Evolutionary conservation across 2,329 filamentous ascomycete species (phyloP).

Genomic region (Fusarium marasasianum): DNA sequence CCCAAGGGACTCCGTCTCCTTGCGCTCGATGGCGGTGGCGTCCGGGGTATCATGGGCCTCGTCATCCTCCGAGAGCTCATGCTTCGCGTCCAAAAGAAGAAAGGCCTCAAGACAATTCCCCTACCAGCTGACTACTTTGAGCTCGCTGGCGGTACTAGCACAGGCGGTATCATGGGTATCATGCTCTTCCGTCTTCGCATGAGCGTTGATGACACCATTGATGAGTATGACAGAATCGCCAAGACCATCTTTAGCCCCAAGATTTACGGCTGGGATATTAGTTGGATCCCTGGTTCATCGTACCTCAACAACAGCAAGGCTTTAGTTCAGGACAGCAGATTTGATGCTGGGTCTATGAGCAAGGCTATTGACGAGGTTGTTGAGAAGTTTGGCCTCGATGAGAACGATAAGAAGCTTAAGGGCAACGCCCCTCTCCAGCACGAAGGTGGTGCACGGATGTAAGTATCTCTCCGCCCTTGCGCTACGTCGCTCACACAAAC

Average conservation of each 20-base stretch:
- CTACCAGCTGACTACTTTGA: constrained; percentile 28
- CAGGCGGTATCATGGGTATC: constrained; percentile 28
- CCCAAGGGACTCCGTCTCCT: constrained; percentile 5
- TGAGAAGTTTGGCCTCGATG: constrained; percentile 21
- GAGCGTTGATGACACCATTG: constrained; percentile 24
- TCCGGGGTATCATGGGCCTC: constrained; percentile 11
- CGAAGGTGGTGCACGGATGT: constrained; percentile 9
- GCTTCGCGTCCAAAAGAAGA: background rate
- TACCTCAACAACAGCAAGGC: constrained; percentile 28
- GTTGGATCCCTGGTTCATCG: constrained; percentile 1
- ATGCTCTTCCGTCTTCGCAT: constrained; percentile 37
- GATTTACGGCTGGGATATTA: constrained; percentile 20
- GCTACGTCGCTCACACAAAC: background rate
- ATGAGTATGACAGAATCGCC: constrained; percentile 28
- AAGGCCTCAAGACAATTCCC: background rate
- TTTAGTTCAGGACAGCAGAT: constrained; percentile 18
- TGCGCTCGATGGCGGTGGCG: background rate
- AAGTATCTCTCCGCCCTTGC: fast-evolving
- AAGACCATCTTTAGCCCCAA: constrained; percentile 28
- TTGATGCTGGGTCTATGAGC: constrained; percentile 17
- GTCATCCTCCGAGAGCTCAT: constrained; percentile 14
- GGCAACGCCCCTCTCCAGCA: constrained; percentile 28
- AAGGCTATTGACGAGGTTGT: constrained; percentile 28
- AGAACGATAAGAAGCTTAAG: constrained; percentile 21
- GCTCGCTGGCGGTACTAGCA: constrained; percentile 29